Evolutionary conservation across 1,284 basidiomycete species (phyloP).

Genomic region (Ceratobasidium sp.): DNA sequence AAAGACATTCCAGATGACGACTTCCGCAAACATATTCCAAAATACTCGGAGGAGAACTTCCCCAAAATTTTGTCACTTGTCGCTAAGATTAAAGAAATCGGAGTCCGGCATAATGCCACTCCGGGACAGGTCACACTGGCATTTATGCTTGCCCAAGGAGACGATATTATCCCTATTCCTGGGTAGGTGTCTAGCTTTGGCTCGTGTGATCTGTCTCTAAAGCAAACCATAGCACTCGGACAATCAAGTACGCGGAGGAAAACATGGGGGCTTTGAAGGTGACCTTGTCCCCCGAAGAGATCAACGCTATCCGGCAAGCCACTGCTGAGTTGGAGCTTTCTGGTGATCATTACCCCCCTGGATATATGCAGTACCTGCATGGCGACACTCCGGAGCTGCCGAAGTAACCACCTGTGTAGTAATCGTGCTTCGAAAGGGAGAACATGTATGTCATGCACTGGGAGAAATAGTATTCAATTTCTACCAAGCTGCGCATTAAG

Average conservation of each 20-base stretch:
- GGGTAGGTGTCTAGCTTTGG: slow-evolving; percentile 52
- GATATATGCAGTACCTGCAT: slow-evolving; percentile 7
- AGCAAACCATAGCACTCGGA: slow-evolving; percentile 27
- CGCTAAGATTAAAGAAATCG: slow-evolving; percentile 60
- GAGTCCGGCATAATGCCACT: slow-evolving; percentile 60
- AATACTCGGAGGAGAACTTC: slow-evolving; percentile 64
- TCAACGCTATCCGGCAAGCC: slow-evolving; percentile 55
- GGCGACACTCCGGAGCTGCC: slow-evolving; percentile 18
- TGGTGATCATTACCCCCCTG: slow-evolving; percentile 26
- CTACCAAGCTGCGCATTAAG: neutral
- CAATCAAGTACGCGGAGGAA: slow-evolving; percentile 57
- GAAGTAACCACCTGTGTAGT: neutral
- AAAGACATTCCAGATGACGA: slow-evolving; percentile 67
- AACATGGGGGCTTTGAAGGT: slow-evolving; percentile 57
- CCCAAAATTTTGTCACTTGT: slow-evolving; percentile 66
- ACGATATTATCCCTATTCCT: slow-evolving; percentile 67
- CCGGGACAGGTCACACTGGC: slow-evolving; percentile 69
- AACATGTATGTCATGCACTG: neutral
- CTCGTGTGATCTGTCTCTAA: neutral
- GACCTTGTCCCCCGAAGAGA: slow-evolving; percentile 56
- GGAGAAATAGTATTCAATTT: neutral
- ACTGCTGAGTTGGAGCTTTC: slow-evolving; percentile 54
- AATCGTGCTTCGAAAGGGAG: neutral
- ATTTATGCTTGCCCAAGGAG: slow-evolving; percentile 69
- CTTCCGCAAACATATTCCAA: slow-evolving; percentile 52